phyloP scores from a whole-genome alignment of 129 eudicot genomes.

The Ambrosia artemisiifolia region DNA sequence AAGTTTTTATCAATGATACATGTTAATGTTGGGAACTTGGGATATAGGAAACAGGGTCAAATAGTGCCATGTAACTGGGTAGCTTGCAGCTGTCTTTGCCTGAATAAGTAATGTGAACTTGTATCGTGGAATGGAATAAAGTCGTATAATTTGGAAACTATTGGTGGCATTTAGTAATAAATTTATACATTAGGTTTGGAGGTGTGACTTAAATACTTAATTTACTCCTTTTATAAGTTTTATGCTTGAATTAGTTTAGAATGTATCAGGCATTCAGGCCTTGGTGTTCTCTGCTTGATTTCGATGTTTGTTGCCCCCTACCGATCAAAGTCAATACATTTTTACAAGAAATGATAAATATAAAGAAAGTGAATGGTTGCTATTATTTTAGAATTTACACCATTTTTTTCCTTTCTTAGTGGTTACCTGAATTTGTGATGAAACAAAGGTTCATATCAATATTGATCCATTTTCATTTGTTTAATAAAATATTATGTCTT shows the following conservation, averaged over 20 bases:
- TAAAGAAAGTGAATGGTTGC: neutral
- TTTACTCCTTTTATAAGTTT: neutral
- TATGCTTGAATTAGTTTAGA: slow-evolving; percentile 4
- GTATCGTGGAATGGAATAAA: neutral
- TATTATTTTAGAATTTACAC: too few species aligned
- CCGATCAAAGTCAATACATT: neutral
- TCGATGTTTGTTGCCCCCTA: neutral
- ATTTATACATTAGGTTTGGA: neutral
- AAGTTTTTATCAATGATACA: neutral
- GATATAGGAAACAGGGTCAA: neutral
- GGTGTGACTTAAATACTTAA: neutral
- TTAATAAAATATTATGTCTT: neutral
- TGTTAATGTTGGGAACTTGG: slow-evolving; percentile 1
- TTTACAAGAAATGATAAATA: neutral
- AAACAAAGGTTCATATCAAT: neutral
- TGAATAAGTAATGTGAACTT: slow-evolving; percentile 1
- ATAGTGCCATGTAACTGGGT: neutral
- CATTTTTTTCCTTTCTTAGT: too few species aligned
- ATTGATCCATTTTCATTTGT: neutral
- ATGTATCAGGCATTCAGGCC: neutral
- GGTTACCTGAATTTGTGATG: neutral
- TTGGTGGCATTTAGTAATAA: neutral
- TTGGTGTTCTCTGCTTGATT: neutral
- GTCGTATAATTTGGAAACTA: neutral
- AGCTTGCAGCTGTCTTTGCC: neutral